phyloP scores from a whole-genome alignment of 2,329 filamentous ascomycete genomes.

The Ophiocordyceps camponoti-saundersi region DNA sequence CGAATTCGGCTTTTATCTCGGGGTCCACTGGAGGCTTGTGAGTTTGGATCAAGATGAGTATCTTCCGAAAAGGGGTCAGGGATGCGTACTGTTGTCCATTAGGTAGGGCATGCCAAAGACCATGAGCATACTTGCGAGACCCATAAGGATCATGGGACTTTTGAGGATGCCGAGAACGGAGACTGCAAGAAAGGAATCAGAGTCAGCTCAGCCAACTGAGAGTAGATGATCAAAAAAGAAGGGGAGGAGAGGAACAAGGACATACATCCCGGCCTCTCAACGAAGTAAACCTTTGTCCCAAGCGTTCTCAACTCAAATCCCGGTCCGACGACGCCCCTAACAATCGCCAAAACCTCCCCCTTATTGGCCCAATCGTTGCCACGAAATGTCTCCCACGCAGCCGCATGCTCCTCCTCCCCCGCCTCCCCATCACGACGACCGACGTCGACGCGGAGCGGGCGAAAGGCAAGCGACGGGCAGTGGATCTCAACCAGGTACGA shows the following conservation, averaged over 20 bases:
- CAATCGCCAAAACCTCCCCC: constrained; percentile 41
- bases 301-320: constrained; percentile 45
- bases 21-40: constrained; percentile 60
- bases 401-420: constrained; percentile 25
- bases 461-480: constrained; percentile 57
- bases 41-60: not conserved
- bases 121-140: constrained; percentile 61
- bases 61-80: not conserved
- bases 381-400: constrained; percentile 70
- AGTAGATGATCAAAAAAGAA: no score
- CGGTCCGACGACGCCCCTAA: constrained; percentile 19
- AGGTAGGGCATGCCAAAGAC: constrained; percentile 91
- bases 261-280: constrained; percentile 61
- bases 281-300: constrained; percentile 56
- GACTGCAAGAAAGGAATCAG: constrained; percentile 29
- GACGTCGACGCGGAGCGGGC: constrained; percentile 67
- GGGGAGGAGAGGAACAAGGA: constrained; percentile 7
- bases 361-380: constrained; percentile 84
- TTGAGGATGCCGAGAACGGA: constrained; percentile 70
- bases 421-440: constrained; percentile 35
- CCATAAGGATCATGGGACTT: constrained; percentile 94
- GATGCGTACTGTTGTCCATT: constrained; percentile 75
- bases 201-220: not conserved
- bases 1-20: constrained; percentile 86
- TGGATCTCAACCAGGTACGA: constrained; percentile 75